Percentiles rank a stretch among this genome's conserved stretches.
phyloP scores from a whole-genome alignment of 2,329 filamentous ascomycete species.

The Epichloe sp. region DNA sequence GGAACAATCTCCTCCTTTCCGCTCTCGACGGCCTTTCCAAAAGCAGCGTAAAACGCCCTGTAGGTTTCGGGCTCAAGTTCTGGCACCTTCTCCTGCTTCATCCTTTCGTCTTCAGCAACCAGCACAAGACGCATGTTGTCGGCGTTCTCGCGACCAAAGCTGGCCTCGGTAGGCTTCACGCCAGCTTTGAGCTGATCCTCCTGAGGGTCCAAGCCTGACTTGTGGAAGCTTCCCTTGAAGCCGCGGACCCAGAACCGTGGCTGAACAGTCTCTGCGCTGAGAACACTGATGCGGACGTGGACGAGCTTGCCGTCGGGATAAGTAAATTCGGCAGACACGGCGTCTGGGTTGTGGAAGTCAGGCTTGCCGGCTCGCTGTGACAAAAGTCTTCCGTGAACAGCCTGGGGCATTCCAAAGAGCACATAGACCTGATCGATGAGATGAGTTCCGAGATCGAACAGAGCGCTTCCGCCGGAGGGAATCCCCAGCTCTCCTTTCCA shows the following conservation, averaged over 20 bases:
- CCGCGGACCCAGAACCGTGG: constrained; percentile 67
- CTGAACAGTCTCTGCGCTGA: constrained; percentile 57
- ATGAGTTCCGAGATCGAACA: constrained; percentile 67
- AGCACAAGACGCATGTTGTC: constrained; percentile 47
- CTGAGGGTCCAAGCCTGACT: constrained; percentile 57
- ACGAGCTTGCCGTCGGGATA: constrained; percentile 53
- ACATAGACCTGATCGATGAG: constrained; percentile 62
- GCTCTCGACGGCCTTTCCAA: constrained; percentile 33
- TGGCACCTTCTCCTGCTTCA: constrained; percentile 36
- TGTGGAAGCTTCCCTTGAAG: constrained; percentile 61
- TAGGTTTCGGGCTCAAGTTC: constrained; percentile 57
- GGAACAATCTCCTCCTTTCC: constrained; percentile 38
- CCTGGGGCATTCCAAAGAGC: constrained; percentile 55
- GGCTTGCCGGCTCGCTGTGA: constrained; percentile 42
- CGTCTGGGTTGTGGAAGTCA: constrained; percentile 40
- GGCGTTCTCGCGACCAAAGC: constrained; percentile 52
- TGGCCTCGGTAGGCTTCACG: constrained; percentile 43
- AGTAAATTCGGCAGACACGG: constrained; percentile 49
- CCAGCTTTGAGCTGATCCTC: constrained; percentile 61
- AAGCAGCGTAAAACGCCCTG: constrained; percentile 48
- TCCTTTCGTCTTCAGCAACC: constrained; percentile 35
- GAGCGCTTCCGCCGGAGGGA: constrained; percentile 48
- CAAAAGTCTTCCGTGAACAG: constrained; percentile 55
- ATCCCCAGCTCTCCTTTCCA: constrained; percentile 57
- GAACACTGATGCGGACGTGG: constrained; percentile 54